Evolutionary conservation across 2,329 filamentous ascomycete genomes (phyloP), one percentile per base, ranked within the genome.

Genomic region (Colletotrichum theobromicola): DNA sequence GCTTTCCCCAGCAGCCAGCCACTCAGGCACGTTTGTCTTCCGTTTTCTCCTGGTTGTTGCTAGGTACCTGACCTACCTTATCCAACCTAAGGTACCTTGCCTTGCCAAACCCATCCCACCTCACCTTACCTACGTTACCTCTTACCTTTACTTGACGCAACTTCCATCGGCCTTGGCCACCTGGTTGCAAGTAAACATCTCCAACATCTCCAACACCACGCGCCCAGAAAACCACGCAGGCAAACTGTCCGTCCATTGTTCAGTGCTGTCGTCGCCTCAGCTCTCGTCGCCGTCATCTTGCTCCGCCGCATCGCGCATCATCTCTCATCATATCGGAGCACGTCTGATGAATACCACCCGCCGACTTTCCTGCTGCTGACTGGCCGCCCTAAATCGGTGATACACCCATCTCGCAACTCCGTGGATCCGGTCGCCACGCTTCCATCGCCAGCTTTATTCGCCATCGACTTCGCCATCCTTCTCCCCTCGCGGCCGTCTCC

Each of bases 341-440:
- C 55, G 21, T 66, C 58, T 70, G 57, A 74, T 74, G 55, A 61
- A 53, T 55, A 24, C 30, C 18, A 35, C 37, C 34, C 26, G 34
- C 32, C 37, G 37, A 68, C 24, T 37, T 35, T 30, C 24, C 37
- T 68, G 71, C 61, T 70, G 50, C 71, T 66, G 53, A 74, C 60
- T 66, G 50, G 60, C 70, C 60, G 60, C 71, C 60, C 71, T 53
- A n/a, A 53, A 32, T 24, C 53, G 50, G 24, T 26, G 60, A 55
- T 50, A 74, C 67, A n/a, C 58, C 35, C 53, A 53, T 65, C 58
- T 46, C 42, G 57, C 70, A 37, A 30, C 30, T 32, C 55, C 69
- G 69, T 67, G 64, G 63, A 72, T 53, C 37, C 69, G 57, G 35
- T 67, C 53, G 63, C 63, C 55, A 72, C 69, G 69, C 63, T 72